phyloP scores from a whole-genome alignment of 768 basidiomycete genomes.

The Porpolomopsis calyptriformis region DNA sequence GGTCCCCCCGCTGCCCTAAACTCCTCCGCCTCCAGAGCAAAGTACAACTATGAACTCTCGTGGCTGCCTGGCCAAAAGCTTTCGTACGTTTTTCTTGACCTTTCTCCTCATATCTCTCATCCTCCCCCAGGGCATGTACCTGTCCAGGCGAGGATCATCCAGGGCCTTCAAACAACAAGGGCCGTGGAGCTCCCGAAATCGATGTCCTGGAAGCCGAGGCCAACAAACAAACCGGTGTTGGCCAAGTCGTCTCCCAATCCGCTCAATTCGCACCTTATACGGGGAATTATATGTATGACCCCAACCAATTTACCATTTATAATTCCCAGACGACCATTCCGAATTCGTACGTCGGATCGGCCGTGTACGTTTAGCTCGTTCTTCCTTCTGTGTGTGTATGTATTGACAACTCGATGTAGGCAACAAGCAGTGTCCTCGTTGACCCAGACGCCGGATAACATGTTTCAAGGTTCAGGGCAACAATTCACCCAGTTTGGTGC shows the following conservation, averaged over 20 bases:
- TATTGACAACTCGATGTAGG: slow-evolving; percentile 2
- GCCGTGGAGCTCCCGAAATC: slow-evolving; percentile 74
- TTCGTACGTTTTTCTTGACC: slow-evolving; percentile 34
- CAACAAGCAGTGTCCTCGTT: slow-evolving; percentile 48
- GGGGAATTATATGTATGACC: slow-evolving; percentile 30
- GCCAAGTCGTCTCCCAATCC: slow-evolving; percentile 61
- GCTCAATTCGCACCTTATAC: slow-evolving; percentile 57
- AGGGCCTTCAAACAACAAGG: slow-evolving; percentile 42
- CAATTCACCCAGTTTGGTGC: slow-evolving; percentile 39
- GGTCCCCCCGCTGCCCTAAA: slow-evolving; percentile 55
- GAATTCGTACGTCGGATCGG: slow-evolving; percentile 25
- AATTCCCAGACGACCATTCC: slow-evolving; percentile 23
- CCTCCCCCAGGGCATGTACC: slow-evolving; percentile 49
- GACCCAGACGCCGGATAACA: slow-evolving; percentile 36
- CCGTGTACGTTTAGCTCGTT: background rate
- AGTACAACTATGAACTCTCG: slow-evolving; percentile 53
- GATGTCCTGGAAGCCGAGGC: slow-evolving; percentile 72
- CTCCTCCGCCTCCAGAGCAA: slow-evolving; percentile 34
- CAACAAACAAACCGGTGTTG: slow-evolving; percentile 37
- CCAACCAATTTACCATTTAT: slow-evolving; percentile 25
- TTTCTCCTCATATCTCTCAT: background rate
- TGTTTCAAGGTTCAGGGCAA: slow-evolving; percentile 49
- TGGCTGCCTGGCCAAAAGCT: slow-evolving; percentile 72
- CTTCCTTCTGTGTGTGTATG: background rate
- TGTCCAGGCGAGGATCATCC: slow-evolving; percentile 71